phyloP scores from a whole-genome alignment of 179 eudicot species.

The Nepenthes alata region DNA sequence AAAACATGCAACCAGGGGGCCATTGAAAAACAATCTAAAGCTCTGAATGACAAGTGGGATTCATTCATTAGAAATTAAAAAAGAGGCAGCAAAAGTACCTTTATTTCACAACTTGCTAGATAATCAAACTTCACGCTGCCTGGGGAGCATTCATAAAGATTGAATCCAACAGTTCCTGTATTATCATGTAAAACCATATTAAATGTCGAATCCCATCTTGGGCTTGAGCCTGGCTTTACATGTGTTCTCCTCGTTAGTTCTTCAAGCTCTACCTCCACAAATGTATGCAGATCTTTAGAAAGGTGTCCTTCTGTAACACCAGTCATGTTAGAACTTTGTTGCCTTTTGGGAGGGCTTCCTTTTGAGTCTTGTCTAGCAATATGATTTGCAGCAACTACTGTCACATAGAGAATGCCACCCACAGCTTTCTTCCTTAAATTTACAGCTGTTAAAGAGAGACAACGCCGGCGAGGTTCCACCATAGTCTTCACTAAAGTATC shows the following conservation, averaged over 20 bases:
- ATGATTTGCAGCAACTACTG: constrained; percentile 53
- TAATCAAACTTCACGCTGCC: constrained; percentile 65
- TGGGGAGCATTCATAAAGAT: constrained; percentile 67
- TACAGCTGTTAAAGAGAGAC: constrained; percentile 53
- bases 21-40: too few species aligned
- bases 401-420: constrained; percentile 68
- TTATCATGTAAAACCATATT: constrained; percentile 80
- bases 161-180: constrained; percentile 57
- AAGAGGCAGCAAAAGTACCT: constrained; percentile 37
- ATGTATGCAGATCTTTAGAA: constrained; percentile 52
- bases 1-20: too few species aligned
- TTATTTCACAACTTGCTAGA: constrained; percentile 78
- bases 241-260: constrained; percentile 73
- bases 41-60: neutral
- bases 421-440: constrained; percentile 74
- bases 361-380: constrained; percentile 35
- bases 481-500: constrained; percentile 74
- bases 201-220: constrained; percentile 73
- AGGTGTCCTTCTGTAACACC: constrained; percentile 23
- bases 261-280: constrained; percentile 92
- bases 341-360: constrained; percentile 44
- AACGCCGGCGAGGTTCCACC: constrained; percentile 96
- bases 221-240: constrained; percentile 52
- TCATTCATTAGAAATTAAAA: neutral
- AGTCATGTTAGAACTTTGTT: constrained; percentile 20